These are phyloP conservation scores for Orbilia oligospora DNA, from an alignment of 2,329 filamentous ascomycete genomes.

Conservation along the genomic window DNA sequence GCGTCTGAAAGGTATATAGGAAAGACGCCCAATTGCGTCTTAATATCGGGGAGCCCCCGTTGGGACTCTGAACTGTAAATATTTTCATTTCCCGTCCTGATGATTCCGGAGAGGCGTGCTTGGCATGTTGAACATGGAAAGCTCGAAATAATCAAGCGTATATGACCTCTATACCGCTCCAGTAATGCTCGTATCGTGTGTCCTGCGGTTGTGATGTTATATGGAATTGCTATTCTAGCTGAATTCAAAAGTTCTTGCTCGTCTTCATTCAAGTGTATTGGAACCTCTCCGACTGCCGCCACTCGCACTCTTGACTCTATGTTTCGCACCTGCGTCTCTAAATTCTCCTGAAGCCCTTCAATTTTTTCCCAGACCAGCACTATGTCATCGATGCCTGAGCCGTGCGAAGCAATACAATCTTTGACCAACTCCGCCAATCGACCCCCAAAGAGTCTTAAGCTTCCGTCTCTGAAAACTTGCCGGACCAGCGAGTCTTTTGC, in stretches of 20 bases:
- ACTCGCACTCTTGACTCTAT: not conserved
- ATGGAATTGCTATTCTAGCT: conserved; percentile 9
- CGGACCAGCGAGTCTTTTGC: not conserved
- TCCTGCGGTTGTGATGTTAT: conserved; percentile 19
- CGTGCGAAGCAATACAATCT: conserved; percentile 22
- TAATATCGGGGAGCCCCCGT: conserved; percentile 6
- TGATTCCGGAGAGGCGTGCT: not conserved
- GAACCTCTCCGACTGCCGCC: not conserved
- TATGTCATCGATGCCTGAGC: conserved; percentile 4
- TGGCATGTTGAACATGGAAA: conserved; percentile 32
- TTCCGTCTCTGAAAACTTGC: not conserved
- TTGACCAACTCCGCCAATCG: conserved; percentile 17
- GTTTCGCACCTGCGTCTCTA: conserved; percentile 2
- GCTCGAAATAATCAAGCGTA: conserved; percentile 25
- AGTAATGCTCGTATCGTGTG: not conserved
- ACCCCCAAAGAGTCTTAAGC: conserved; percentile 2
- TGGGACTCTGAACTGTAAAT: not conserved
- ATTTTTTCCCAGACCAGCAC: conserved; percentile 11
- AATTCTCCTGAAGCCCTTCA: not conserved
- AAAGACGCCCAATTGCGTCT: conserved; percentile 35
- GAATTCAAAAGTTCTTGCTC: not conserved
- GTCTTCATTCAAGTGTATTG: not conserved
- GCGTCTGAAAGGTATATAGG: conserved; percentile 25
- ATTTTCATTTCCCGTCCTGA: not conserved
- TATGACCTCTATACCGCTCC: not conserved